phyloP scores from a whole-genome alignment of 345 rosid genomes.

The Microcos paniculata region DNA sequence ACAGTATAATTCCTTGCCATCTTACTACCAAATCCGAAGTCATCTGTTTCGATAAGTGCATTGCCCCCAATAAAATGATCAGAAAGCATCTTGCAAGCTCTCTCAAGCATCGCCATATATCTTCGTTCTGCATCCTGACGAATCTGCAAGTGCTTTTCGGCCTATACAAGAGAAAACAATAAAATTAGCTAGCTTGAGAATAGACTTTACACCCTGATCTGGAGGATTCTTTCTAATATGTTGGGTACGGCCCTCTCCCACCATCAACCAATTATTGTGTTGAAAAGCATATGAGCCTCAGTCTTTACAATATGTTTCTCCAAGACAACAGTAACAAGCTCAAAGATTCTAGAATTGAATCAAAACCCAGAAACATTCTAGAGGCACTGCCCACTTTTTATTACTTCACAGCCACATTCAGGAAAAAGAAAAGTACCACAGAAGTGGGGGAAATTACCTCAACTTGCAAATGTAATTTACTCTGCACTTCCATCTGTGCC shows the following conservation, averaged over 20 bases:
- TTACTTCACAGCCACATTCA: neutral
- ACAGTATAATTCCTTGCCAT: slow-evolving; percentile 30
- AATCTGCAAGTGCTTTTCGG: slow-evolving; percentile 64
- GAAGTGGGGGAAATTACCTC: slow-evolving; percentile 41
- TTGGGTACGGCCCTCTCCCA: neutral
- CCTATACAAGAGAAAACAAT: slow-evolving; percentile 29
- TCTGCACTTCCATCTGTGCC: slow-evolving; percentile 83
- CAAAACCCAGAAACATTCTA: neutral
- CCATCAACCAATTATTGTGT: neutral
- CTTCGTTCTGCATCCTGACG: slow-evolving; percentile 62
- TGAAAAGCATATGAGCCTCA: neutral
- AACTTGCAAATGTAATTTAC: slow-evolving; percentile 74
- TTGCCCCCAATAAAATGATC: slow-evolving; percentile 51
- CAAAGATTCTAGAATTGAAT: neutral
- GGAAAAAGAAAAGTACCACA: neutral
- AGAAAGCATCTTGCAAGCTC: slow-evolving; percentile 66
- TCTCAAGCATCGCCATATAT: slow-evolving; percentile 64
- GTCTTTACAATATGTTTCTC: neutral
- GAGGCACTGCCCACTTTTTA: neutral
- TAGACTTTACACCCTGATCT: neutral
- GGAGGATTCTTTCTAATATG: neutral
- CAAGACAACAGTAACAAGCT: neutral
- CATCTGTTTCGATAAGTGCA: slow-evolving; percentile 28
- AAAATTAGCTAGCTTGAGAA: slow-evolving; percentile 19
- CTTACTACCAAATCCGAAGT: slow-evolving; percentile 30